These are phyloP conservation scores for Phaeolepiota aurea DNA, from an alignment of 768 basidiomycete species.

Conservation along the genomic window DNA sequence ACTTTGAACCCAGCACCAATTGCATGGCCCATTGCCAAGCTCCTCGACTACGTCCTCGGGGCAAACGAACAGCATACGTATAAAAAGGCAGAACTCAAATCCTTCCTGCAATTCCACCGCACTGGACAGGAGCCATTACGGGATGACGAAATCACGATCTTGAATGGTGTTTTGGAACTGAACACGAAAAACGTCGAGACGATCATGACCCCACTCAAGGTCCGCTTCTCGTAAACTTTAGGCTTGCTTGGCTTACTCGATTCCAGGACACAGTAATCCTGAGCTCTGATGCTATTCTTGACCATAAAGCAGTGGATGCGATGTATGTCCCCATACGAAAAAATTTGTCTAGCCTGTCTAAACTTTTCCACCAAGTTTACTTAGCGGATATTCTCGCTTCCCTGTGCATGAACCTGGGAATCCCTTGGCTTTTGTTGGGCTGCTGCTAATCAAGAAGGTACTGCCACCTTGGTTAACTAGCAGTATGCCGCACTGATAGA, in stretches of 20 bases:
- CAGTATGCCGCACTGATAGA: no score
- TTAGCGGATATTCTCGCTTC: slow-evolving; percentile 89
- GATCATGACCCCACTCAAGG: slow-evolving; percentile 80
- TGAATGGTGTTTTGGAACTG: slow-evolving; percentile 74
- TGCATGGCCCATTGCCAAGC: slow-evolving; percentile 72
- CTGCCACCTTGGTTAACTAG: slow-evolving; percentile 75
- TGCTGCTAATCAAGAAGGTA: slow-evolving; percentile 80
- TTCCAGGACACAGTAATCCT: slow-evolving; percentile 76
- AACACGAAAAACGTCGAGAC: slow-evolving; percentile 67
- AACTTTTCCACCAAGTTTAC: slow-evolving; percentile 33
- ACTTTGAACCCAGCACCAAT: slow-evolving; percentile 47
- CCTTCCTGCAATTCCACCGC: slow-evolving; percentile 74
- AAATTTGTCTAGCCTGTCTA: background rate
- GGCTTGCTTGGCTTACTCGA: background rate
- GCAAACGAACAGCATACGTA: slow-evolving; percentile 64
- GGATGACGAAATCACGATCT: slow-evolving; percentile 75
- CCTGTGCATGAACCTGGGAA: slow-evolving; percentile 75
- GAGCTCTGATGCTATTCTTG: slow-evolving; percentile 67
- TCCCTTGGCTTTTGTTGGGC: slow-evolving; percentile 65
- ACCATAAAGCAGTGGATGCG: slow-evolving; percentile 70
- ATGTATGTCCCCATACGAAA: slow-evolving; percentile 35
- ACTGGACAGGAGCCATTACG: slow-evolving; percentile 69
- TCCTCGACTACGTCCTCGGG: slow-evolving; percentile 80
- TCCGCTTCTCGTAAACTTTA: slow-evolving; percentile 17
- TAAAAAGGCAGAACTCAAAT: slow-evolving; percentile 75